Conservation (phyloP, 2,329 filamentous ascomycete genomes). For the Drechslerella stenobrocha region DNA sequence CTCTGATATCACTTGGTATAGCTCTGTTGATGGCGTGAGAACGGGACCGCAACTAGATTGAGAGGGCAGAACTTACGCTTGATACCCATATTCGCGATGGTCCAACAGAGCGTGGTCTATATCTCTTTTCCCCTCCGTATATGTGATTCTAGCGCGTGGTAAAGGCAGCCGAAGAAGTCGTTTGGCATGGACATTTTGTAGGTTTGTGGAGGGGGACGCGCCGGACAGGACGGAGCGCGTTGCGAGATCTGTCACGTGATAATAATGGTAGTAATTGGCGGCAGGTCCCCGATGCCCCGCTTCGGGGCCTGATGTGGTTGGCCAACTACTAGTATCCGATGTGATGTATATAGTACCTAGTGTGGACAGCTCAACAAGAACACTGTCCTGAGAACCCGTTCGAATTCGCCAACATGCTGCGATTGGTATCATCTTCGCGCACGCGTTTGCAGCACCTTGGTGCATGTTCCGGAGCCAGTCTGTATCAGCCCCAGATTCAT, state of each 20-base stretch:
- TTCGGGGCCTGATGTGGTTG: too few species aligned
- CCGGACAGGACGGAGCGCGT: not conserved
- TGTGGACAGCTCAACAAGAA: too few species aligned
- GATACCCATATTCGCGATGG: slow-evolving; percentile 61
- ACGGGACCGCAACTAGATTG: not conserved
- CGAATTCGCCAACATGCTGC: not conserved
- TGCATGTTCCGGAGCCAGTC: not conserved
- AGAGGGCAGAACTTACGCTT: slow-evolving; percentile 57
- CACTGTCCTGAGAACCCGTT: not conserved
- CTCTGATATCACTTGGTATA: slow-evolving; percentile 82
- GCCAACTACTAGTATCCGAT: too few species aligned
- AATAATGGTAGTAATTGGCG: too few species aligned
- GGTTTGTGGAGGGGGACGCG: too few species aligned
- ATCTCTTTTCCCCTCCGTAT: not conserved
- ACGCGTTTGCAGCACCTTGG: not conserved
- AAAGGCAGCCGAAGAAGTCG: too few species aligned
- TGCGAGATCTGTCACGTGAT: too few species aligned
- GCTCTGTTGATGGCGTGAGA: slow-evolving; percentile 57
- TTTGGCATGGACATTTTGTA: too few species aligned
- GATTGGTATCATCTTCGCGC: not conserved
- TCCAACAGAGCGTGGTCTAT: too few species aligned
- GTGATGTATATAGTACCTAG: not conserved
- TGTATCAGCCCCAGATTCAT: too few species aligned
- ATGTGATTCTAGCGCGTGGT: not conserved
- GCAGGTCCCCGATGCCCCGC: not conserved